Conservation (phyloP, 345 rosid species). For the Psidium friedrichsthalianum region DNA sequence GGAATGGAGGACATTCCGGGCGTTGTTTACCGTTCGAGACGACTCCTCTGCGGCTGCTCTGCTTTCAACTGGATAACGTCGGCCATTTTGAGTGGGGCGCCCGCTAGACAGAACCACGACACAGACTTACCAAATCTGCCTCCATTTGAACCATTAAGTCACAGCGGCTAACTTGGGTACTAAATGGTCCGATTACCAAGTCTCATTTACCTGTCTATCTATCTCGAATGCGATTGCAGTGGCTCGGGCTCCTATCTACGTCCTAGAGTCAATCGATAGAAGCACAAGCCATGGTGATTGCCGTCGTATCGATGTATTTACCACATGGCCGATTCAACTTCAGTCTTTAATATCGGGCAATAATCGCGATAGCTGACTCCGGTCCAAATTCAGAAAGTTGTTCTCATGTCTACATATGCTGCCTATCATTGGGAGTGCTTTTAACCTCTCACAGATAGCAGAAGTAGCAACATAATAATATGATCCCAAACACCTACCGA, state of each 20-base stretch:
- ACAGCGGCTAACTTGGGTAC: background rate
- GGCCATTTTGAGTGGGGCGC: background rate
- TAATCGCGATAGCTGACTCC: background rate
- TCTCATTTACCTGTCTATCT: no score
- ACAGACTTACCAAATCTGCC: background rate
- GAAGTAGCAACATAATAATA: background rate
- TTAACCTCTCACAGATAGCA: background rate
- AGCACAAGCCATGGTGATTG: background rate
- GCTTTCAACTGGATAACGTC: background rate
- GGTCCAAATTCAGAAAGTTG: background rate
- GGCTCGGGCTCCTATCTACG: background rate
- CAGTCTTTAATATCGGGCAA: no score
- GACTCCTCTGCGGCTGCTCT: background rate
- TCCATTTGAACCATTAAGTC: background rate
- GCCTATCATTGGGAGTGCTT: background rate
- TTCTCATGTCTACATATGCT: background rate
- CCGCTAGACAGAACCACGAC: background rate
- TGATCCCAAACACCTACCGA: background rate
- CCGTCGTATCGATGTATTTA: no score
- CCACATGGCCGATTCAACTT: no score
- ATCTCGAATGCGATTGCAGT: background rate
- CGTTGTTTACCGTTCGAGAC: background rate
- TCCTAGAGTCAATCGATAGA: background rate
- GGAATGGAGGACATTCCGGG: background rate
- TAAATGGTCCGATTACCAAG: background rate